Base-by-base conservation (phyloP, 2,329 filamentous ascomycete species). In the Monosporascus sp. region DNA sequence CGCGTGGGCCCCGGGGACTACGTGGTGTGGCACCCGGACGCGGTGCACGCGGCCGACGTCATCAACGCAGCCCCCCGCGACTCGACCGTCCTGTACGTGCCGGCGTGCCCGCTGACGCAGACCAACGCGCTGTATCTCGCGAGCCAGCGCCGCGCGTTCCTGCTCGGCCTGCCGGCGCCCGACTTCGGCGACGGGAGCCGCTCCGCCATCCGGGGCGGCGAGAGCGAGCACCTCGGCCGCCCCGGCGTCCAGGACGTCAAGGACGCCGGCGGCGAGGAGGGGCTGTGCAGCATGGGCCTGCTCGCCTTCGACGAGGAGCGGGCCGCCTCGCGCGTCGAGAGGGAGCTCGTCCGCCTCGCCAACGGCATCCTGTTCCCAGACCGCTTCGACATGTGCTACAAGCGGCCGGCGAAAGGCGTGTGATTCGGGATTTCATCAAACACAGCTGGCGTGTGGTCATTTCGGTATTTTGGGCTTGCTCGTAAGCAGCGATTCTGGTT, bases 71-170 rank as follows among this genome's bases (percentile, higher is more conserved):
- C 91, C 1, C 75, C 70, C 2, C 67, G 74, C 0, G 90, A 96
- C 69, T 88, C 87, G 0, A 90, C 84, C 63, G 90, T 96, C 1
- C 66, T 96, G 56, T 96, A 97, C 65, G 94, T 96, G 51, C 91
- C 92, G 1, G 86, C 89, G 0, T 93, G 89, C 52, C 91, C 92
- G 0, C 78, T 91, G 34, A 95, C 90, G 0, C 81, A 86, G 51
- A 76, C 78, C 44, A 96, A 94, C 64, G 85, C 87, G 0, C 72
- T 82, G 34, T 94, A 91, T 66, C 76, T 92, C 1, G 79, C 73
- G 2, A 78, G 82, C 22, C 91, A 96, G 72, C 80, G 89, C 19
- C 78, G 82, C 27, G 80, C 83, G 0, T 93, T 93, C 59, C 70
- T 87, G 4, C 67, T 75, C 1, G 91, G 90, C 5, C 81, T 77